Percentiles rank a stretch among this genome's conserved stretches.
These are phyloP conservation scores for Arthrobotrys conoides DNA, from an alignment of 2,329 filamentous ascomycete species.

Conservation along the genomic window DNA sequence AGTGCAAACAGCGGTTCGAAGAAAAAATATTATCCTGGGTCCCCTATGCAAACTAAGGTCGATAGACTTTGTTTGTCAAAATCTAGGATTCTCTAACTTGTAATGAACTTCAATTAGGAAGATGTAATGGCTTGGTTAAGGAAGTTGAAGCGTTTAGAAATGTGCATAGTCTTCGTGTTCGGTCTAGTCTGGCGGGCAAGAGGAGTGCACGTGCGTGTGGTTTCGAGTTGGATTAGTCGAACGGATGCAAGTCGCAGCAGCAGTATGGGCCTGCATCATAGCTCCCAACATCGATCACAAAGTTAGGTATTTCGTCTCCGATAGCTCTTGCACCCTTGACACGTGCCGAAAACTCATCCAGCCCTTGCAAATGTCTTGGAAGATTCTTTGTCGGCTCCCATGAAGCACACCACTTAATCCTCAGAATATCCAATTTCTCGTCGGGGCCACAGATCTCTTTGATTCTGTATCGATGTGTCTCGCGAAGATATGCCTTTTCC, in stretches of 20 bases:
- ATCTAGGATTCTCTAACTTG: no score
- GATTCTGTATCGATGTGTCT: constrained; percentile 18
- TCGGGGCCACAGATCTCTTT: constrained; percentile 5
- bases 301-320: not conserved
- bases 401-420: constrained; percentile 11
- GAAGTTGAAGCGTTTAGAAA: no score
- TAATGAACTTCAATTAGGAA: no score
- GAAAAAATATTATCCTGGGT: no score
- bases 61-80: no score
- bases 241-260: constrained; percentile 1
- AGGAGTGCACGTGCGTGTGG: no score
- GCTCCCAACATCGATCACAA: constrained; percentile 6
- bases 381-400: constrained; percentile 19
- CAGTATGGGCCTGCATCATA: constrained; percentile 3
- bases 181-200: no score
- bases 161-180: no score
- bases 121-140: no score
- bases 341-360: constrained; percentile 1
- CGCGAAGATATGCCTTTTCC: not conserved
- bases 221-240: not conserved
- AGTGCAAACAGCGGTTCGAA: no score
- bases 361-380: not conserved
- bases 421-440: not conserved
- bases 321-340: not conserved
- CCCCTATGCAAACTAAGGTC: no score